Evolutionary conservation across 495 filamentous ascomycete species (phyloP), one percentile per base, ranked within the genome.

Genomic region (Tuber magnatum): DNA sequence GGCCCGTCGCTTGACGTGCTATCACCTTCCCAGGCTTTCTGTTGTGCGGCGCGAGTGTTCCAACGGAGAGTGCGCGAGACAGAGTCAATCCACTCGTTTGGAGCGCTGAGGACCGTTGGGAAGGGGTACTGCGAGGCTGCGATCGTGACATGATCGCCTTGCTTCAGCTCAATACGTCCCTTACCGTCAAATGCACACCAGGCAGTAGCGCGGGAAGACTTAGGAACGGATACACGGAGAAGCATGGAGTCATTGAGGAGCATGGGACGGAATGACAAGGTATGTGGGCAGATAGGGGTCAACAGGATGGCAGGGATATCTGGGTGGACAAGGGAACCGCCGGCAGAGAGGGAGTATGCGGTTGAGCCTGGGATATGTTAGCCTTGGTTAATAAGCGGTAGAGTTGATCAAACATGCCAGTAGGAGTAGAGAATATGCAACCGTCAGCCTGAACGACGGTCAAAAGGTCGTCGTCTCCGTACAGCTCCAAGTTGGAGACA

Each of bases 121-220:
- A 98, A 99, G 0, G 95, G 95, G 81, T 93, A 99, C 76, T 94
- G 87, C 32, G 91, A 93, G 4, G 96, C 96, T 70, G 92, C 94
- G 69, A 99, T 93, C 0, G 94, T 98, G 41, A 98, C 93, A 82
- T 97, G 97, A 85, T 99, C 95, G 12, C 95, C 95, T 0, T 93
- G 93, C 68, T 86, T 85, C 74, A 99, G 85, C 85, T 98, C 95
- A 65, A 97, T 85, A 77, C 93, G 89, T 83, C 97, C 92, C 81
- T 93, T 89, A 16, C 95, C 95, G 83, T 99, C 95, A 84, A 99
- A 99, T 83, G 93, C 97, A 51, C 94, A 96, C 96, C 96, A 99
- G 70, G 91, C 93, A 76, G 89, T 91, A 22, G 94, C 92, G 35
- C 95, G 87, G 9, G 93, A 92, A 84, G 97, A 91, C 81, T 97